These are phyloP conservation scores for Celoporthe dispersa DNA, from an alignment of 2,329 filamentous ascomycete species.

Conservation along the genomic window DNA sequence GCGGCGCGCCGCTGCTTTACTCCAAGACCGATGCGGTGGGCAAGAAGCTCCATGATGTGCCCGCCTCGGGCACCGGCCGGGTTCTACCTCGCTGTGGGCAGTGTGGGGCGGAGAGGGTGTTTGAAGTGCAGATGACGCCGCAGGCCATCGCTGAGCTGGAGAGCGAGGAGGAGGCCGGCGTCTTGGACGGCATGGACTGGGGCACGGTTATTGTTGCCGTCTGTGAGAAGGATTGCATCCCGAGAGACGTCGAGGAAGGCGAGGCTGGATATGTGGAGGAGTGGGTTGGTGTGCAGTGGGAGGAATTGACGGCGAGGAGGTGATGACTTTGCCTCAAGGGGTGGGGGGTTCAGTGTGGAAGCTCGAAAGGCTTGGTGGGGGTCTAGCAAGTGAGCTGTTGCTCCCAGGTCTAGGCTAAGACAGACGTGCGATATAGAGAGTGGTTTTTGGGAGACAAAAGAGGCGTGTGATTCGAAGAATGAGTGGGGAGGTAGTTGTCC, in stretches of 20 bases:
- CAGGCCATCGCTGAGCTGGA: conserved; percentile 70
- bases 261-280: conserved; percentile 85
- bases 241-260: conserved; percentile 59
- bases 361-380: too few relatives aligned
- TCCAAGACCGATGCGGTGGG: conserved; percentile 77
- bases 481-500: not conserved
- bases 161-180: conserved; percentile 77
- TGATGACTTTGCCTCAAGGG: conserved; percentile 34
- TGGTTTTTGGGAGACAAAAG: not conserved
- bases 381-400: too few relatives aligned
- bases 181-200: conserved; percentile 94
- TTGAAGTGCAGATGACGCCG: conserved; percentile 91
- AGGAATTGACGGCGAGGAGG: conserved; percentile 62
- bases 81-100: conserved; percentile 75
- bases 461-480: not conserved
- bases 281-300: conserved; percentile 98
- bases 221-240: conserved; percentile 78
- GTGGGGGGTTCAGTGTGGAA: too few relatives aligned
- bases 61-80: conserved; percentile 36
- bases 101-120: conserved; percentile 76
- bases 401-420: too few relatives aligned
- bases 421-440: not conserved
- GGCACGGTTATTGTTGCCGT: conserved; percentile 88
- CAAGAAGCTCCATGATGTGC: conserved; percentile 61
- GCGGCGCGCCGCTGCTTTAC: conserved; percentile 77